Percentiles rank a stretch among this genome's conserved stretches.
Evolutionary conservation across 2,329 filamentous ascomycete species (phyloP).

Genomic region (Cercospora sp.): DNA sequence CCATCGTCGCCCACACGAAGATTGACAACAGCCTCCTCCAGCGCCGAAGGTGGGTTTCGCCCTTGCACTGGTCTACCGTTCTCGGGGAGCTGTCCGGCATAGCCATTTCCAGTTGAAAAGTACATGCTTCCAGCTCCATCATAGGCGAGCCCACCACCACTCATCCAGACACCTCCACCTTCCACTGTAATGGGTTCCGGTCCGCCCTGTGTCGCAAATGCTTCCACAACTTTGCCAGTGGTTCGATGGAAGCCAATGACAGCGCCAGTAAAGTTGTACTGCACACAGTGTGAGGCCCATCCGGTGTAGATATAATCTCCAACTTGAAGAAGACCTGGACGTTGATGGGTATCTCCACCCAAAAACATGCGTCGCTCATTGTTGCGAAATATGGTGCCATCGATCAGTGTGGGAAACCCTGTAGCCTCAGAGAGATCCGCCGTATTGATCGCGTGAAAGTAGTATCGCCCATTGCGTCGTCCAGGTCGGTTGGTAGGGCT

Average conservation of each 20-base stretch:
- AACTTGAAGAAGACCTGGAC: slow-evolving; percentile 16
- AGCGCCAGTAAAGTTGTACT: slow-evolving; percentile 18
- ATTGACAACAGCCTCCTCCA: slow-evolving; percentile 17
- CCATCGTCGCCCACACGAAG: slow-evolving; percentile 7
- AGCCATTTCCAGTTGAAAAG: slow-evolving; percentile 17
- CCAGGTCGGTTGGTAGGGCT: slow-evolving; percentile 8
- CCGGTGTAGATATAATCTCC: slow-evolving; percentile 19
- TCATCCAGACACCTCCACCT: slow-evolving; percentile 19
- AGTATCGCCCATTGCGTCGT: slow-evolving; percentile 16
- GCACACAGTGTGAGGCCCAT: slow-evolving; percentile 15
- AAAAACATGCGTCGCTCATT: slow-evolving; percentile 12
- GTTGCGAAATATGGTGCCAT: slow-evolving; percentile 12
- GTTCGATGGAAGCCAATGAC: slow-evolving; percentile 12
- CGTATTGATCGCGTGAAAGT: slow-evolving; percentile 17
- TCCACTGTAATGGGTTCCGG: slow-evolving; percentile 8
- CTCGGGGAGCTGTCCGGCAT: slow-evolving; percentile 12
- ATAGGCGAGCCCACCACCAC: slow-evolving; percentile 17
- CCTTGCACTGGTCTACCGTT: slow-evolving; percentile 13
- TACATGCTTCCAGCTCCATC: slow-evolving; percentile 18
- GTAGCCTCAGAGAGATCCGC: slow-evolving; percentile 10
- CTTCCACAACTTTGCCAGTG: slow-evolving; percentile 13
- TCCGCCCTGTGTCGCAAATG: slow-evolving; percentile 15
- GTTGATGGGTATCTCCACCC: slow-evolving; percentile 13
- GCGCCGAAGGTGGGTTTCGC: slow-evolving; percentile 12
- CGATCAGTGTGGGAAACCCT: slow-evolving; percentile 9